Percentiles rank a stretch among this genome's conserved stretches.
These are phyloP conservation scores for Hemisphaericaspora xylofermentans DNA, from an alignment of 1,139 yeast species.

Conservation along the genomic window DNA sequence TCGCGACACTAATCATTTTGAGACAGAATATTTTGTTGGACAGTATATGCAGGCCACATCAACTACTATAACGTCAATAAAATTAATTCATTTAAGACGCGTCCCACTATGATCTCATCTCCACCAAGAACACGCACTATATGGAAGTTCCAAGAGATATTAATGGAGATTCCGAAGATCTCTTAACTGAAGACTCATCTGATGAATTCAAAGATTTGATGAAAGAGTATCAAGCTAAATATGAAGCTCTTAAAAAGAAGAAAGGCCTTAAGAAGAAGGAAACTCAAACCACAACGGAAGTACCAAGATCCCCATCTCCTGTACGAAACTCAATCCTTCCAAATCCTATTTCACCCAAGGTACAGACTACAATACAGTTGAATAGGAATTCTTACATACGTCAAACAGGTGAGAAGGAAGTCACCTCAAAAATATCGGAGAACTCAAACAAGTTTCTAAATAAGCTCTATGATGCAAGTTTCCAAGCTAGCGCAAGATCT, in stretches of 20 bases:
- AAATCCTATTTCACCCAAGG: neutral
- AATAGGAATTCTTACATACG: neutral
- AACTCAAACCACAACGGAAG: slow-evolving; percentile 6
- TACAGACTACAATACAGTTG: neutral
- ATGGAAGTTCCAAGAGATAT: slow-evolving; percentile 25
- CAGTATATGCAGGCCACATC: too few species aligned
- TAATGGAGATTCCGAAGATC: slow-evolving; percentile 20
- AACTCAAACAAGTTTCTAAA: slow-evolving; percentile 14
- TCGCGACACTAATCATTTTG: neutral
- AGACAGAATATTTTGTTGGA: neutral
- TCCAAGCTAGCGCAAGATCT: slow-evolving; percentile 6
- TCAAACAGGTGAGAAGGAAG: neutral
- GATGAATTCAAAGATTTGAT: slow-evolving; percentile 29
- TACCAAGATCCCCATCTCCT: slow-evolving; percentile 12
- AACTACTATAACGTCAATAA: too few species aligned
- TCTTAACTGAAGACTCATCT: slow-evolving; percentile 28
- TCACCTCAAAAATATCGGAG: neutral
- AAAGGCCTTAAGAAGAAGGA: slow-evolving; percentile 11
- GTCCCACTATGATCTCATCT: too few species aligned
- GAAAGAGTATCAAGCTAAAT: slow-evolving; percentile 29
- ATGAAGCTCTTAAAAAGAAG: slow-evolving; percentile 18
- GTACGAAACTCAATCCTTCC: neutral
- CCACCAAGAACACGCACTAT: neutral
- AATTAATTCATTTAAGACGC: too few species aligned
- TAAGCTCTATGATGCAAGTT: slow-evolving; percentile 15